Percentiles rank a stretch among this genome's conserved stretches.
Conservation (phyloP, 2,329 filamentous ascomycete genomes). For the Fusarium ramigenum region DNA sequence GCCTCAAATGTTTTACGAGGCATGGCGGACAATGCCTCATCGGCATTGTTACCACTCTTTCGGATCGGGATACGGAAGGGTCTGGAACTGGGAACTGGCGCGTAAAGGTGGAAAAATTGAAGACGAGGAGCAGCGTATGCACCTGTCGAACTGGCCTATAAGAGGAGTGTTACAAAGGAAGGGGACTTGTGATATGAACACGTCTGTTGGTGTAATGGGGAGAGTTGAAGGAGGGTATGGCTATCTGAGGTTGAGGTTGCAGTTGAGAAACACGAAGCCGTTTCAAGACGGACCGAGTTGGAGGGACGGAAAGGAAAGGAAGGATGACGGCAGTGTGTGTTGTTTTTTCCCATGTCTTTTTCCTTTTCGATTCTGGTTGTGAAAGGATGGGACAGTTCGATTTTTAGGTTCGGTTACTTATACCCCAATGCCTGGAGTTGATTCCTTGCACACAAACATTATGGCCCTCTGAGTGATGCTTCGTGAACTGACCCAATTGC, state of each 20-base stretch:
- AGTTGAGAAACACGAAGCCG: conserved; percentile 16
- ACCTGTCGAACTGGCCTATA: not conserved
- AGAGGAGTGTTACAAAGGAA: conserved; percentile 12
- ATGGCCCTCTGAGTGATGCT: not conserved
- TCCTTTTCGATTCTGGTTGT: conserved; percentile 13
- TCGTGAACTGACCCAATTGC: not conserved
- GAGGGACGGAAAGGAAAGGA: conserved; percentile 16
- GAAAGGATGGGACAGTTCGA: conserved; percentile 35
- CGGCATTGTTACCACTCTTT: conserved; percentile 33
- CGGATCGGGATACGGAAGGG: conserved; percentile 32
- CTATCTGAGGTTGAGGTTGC: conserved; percentile 2
- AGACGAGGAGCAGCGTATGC: conserved; percentile 17
- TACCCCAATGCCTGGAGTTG: conserved; percentile 44
- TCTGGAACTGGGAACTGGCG: conserved; percentile 27
- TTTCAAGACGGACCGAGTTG: conserved; percentile 24
- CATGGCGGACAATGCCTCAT: conserved; percentile 19
- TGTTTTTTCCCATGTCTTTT: conserved; percentile 30
- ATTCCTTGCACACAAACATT: conserved; percentile 21
- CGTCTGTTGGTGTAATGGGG: conserved; percentile 33
- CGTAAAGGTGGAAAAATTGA: conserved; percentile 28
- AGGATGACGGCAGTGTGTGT: conserved; percentile 27
- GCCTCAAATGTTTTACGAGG: conserved; percentile 26
- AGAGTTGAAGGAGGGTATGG: conserved; percentile 15
- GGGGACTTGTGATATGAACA: not conserved
- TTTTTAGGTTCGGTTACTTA: conserved; percentile 42